phyloP scores from a whole-genome alignment of 345 rosid species.

The Arabis hirsuta region DNA sequence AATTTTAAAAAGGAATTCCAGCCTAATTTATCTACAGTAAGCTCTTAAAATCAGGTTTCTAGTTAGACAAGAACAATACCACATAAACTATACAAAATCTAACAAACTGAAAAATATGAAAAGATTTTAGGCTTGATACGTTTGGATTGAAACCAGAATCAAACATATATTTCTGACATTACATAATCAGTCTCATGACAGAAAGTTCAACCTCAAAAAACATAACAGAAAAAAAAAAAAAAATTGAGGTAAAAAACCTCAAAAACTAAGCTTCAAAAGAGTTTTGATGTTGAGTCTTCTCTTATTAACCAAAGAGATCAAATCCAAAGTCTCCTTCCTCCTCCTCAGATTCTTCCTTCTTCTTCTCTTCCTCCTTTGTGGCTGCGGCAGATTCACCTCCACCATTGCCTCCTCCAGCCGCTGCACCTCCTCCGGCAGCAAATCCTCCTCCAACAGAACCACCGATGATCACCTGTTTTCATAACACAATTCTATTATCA shows the following conservation, averaged over 20 bases:
- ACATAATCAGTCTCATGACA: neutral
- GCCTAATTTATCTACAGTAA: no score
- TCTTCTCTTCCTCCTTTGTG: constrained; percentile 57
- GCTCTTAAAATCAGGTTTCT: no score
- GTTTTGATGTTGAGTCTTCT: neutral
- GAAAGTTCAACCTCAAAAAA: neutral
- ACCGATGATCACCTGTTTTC: constrained; percentile 55
- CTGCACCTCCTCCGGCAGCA: constrained; percentile 53
- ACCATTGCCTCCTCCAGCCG: constrained; percentile 55
- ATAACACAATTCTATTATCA: neutral
- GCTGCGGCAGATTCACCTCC: constrained; percentile 55
- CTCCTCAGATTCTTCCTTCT: constrained; percentile 67
- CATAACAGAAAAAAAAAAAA: neutral
- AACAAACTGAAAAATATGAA: no score
- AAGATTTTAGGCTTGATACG: no score
- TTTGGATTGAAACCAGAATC: constrained; percentile 20
- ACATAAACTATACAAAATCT: no score
- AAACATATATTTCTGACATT: constrained; percentile 30
- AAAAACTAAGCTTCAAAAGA: constrained; percentile 3
- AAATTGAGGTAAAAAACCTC: constrained; percentile 6
- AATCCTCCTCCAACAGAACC: constrained; percentile 59
- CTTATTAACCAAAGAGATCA: constrained; percentile 70
- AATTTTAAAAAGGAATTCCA: no score
- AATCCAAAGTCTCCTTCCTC: constrained; percentile 75
- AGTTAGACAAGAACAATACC: no score